Percentiles rank a stretch among this genome's conserved stretches.
Conservation (phyloP, 306 rosid genomes). For the Gleditsia sinensis region DNA sequence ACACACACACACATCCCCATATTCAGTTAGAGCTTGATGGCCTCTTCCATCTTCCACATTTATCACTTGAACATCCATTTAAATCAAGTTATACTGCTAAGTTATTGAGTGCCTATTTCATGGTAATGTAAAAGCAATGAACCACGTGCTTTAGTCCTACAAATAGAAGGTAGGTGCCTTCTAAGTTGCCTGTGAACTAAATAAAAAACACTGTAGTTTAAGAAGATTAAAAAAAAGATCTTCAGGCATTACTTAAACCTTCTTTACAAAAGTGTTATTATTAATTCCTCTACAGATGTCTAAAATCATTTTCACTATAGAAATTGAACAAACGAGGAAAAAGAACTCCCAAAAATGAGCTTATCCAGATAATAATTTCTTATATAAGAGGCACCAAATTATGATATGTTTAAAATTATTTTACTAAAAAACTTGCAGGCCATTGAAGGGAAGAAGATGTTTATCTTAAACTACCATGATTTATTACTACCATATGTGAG, state of each 20-base stretch:
- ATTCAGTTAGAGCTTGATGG: slow-evolving; percentile 50
- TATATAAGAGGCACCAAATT: too few species aligned
- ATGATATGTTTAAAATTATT: neutral
- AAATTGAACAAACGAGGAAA: too few species aligned
- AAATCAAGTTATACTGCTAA: slow-evolving; percentile 32
- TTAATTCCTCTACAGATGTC: too few species aligned
- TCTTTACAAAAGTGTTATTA: too few species aligned
- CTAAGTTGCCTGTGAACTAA: slow-evolving; percentile 29
- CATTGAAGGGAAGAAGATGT: slow-evolving; percentile 60
- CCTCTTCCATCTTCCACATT: slow-evolving; percentile 62
- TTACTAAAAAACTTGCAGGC: slow-evolving; percentile 44
- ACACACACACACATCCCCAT: slow-evolving; percentile 47
- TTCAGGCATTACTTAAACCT: too few species aligned
- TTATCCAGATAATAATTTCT: too few species aligned
- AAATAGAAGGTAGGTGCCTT: slow-evolving; percentile 27
- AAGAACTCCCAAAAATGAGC: too few species aligned
- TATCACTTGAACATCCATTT: slow-evolving; percentile 80
- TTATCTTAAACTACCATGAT: slow-evolving; percentile 58
- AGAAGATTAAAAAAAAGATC: neutral
- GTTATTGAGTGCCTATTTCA: slow-evolving; percentile 30
- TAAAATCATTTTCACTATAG: too few species aligned
- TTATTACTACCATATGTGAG: slow-evolving; percentile 49
- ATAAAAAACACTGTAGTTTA: slow-evolving; percentile 19
- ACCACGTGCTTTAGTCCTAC: slow-evolving; percentile 42
- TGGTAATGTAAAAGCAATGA: too few species aligned